Evolutionary conservation across 1,139 yeast genomes (phyloP).

Genomic region (Torulaspora pretoriensis): DNA sequence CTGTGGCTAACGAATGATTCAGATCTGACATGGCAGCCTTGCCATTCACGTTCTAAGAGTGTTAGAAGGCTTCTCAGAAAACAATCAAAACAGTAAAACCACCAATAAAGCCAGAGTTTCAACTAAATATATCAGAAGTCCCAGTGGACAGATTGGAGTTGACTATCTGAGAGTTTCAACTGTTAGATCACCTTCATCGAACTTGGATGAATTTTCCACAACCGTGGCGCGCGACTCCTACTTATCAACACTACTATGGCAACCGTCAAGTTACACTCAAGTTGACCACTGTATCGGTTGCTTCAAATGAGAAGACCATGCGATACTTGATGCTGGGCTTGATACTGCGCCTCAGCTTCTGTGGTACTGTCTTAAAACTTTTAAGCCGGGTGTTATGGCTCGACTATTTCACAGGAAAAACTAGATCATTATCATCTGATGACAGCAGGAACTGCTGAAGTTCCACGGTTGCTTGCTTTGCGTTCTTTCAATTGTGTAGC

Average conservation of each 20-base stretch:
- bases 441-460: too few species aligned
- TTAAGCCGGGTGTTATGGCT: too few species aligned
- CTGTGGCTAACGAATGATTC: slow-evolving; percentile 10
- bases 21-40: slow-evolving; percentile 8
- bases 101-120: neutral
- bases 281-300: too few species aligned
- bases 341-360: too few species aligned
- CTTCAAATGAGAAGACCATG: too few species aligned
- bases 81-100: neutral
- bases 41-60: neutral
- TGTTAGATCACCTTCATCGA: neutral
- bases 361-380: too few species aligned
- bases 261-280: too few species aligned
- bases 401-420: too few species aligned
- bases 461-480: too few species aligned
- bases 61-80: neutral
- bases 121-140: neutral
- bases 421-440: too few species aligned
- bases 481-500: too few species aligned
- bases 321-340: too few species aligned
- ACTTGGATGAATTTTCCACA: neutral
- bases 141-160: neutral
- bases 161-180: neutral
- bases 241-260: neutral
- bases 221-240: neutral